Base-by-base conservation (phyloP, 345 rosid genomes). In the Populus simonii region DNA sequence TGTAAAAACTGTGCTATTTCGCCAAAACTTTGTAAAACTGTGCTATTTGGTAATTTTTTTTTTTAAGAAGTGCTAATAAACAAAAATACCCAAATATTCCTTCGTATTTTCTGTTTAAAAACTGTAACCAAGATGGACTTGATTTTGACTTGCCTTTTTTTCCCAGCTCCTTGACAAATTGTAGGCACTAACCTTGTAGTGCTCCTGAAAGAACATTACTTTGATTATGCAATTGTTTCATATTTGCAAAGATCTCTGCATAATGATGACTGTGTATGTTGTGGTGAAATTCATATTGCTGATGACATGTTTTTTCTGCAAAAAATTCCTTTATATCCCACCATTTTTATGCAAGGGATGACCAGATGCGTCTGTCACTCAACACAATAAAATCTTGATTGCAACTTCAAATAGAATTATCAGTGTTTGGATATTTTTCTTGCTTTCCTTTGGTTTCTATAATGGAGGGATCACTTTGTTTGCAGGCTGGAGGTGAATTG, bases 401-500 rank as follows among this genome's bases (percentile, higher is more conserved):
- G 22, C 9, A 35, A 49, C 23, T 71, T 23, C 18, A 33, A 47
- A 70, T 70, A 57, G 23, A 6, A 43, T 69, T 29, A 38, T 69
- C 2, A 35, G 3, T 18, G 41, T 7, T 39, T 3, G 20, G 18
- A 18, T 27, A 41, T 43, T 43, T 29, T 25, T 47, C 38, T 43
- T 20, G 36, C 9, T 12, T 41, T 17, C 22, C 20, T 0, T 61
- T 16, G 39, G 15, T 2, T 45, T 67, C 38, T 74, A 4, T 61
- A 29, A 51, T 20, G 66, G 33, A 70, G 35, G 70, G 18, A 71
- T 72, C 57, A 27, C 75, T 79, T 57, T 80, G 62, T 70, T 47
- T 84, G 82, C 92, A 96, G 99, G 98, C 90, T 51, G 99, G 99
- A 74, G 97, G 98, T 79, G 97, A 96, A 87, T 79, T 96, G 85